These are phyloP conservation scores for Claviceps paspali DNA, from an alignment of 2,329 filamentous ascomycete species.

Conservation along the genomic window DNA sequence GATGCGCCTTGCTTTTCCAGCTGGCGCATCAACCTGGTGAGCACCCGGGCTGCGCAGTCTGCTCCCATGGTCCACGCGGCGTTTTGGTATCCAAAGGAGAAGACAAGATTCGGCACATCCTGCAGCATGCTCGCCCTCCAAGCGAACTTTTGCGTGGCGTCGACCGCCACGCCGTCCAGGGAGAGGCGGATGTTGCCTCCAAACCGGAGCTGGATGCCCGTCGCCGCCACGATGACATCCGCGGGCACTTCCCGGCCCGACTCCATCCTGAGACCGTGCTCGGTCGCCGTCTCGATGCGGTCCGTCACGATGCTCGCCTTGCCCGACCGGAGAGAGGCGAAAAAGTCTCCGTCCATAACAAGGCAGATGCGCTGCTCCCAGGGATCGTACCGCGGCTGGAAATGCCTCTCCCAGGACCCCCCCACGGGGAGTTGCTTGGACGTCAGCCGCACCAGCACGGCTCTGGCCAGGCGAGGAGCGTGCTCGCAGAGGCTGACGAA, in stretches of 20 bases:
- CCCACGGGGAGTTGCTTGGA: conserved; percentile 29
- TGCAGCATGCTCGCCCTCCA: conserved; percentile 50
- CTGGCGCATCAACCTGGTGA: background rate
- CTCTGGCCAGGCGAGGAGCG: conserved; percentile 30
- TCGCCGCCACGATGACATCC: conserved; percentile 51
- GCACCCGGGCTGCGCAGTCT: conserved; percentile 30
- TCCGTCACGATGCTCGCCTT: conserved; percentile 29
- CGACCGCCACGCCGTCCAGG: conserved; percentile 33
- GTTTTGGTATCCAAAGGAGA: conserved; percentile 45
- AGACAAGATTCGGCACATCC: conserved; percentile 43
- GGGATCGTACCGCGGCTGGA: conserved; percentile 37
- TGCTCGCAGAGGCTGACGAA: conserved; percentile 30
- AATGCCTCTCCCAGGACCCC: conserved; percentile 37
- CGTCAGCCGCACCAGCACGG: conserved; percentile 26
- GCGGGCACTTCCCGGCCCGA: conserved; percentile 31
- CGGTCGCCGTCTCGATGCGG: conserved; percentile 28
- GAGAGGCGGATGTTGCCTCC: conserved; percentile 34
- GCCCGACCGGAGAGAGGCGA: conserved; percentile 21
- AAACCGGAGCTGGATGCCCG: conserved; percentile 41
- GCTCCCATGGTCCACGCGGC: conserved; percentile 47
- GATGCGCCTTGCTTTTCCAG: conserved; percentile 29
- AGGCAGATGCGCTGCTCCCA: conserved; percentile 58
- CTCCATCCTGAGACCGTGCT: conserved; percentile 26
- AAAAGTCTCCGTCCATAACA: conserved; percentile 31
- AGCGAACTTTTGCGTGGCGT: conserved; percentile 29